Evolutionary conservation across 1,284 basidiomycete species (phyloP).

Genomic region (Ganoderma lingzhi): DNA sequence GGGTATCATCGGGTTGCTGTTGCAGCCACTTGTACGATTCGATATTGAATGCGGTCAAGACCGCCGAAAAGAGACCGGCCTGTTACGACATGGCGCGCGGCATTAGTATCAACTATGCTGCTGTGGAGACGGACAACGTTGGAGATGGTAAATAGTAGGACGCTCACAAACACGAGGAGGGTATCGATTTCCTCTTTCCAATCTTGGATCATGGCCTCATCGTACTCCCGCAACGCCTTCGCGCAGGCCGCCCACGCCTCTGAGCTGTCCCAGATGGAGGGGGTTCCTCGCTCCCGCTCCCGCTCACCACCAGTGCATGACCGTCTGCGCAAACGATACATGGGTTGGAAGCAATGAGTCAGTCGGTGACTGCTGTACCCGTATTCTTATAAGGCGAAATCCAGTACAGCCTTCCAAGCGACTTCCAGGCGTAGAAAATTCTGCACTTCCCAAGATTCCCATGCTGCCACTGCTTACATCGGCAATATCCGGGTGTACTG

Average conservation of each 20-base stretch:
- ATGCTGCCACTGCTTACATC: not conserved
- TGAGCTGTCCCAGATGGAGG: constrained; percentile 27
- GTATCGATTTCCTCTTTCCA: constrained; percentile 34
- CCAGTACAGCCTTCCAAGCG: constrained; percentile 5
- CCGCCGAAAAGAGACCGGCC: constrained; percentile 33
- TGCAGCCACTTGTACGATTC: constrained; percentile 29
- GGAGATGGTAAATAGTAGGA: constrained; percentile 20
- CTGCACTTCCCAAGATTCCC: not conserved
- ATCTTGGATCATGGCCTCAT: constrained; percentile 29
- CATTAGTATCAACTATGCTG: not conserved
- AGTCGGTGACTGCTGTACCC: not conserved
- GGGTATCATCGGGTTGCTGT: constrained; percentile 26
- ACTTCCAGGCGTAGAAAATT: constrained; percentile 5
- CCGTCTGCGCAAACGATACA: constrained; percentile 26
- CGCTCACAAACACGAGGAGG: constrained; percentile 34
- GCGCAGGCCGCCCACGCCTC: constrained; percentile 32
- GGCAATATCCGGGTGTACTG: not conserved
- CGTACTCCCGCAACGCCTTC: constrained; percentile 30
- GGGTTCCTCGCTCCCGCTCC: constrained; percentile 10
- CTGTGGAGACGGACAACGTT: not conserved
- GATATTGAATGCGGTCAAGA: constrained; percentile 33
- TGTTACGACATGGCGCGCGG: not conserved
- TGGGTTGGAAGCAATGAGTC: constrained; percentile 6
- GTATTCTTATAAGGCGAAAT: constrained; percentile 1
- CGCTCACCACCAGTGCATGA: constrained; percentile 11